Evolutionary conservation across 805 yeast genomes (phyloP), one percentile per base, ranked within the genome.

Genomic region (Spathaspora passalidarum): DNA sequence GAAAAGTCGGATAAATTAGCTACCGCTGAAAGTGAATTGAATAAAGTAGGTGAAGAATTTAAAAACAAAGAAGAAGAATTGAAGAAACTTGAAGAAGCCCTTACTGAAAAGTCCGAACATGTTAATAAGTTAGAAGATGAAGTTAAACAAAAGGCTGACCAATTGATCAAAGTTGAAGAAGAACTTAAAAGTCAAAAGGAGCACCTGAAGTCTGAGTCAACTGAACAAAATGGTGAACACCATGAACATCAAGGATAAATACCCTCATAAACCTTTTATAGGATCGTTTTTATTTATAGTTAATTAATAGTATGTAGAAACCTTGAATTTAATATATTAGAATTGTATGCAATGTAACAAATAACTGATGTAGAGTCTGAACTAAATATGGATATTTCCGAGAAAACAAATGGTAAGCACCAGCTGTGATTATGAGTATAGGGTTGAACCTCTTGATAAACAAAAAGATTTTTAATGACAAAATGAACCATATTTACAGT

Each of bases 141-240:
- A 32, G 35, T 29, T n/a, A 14, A 40, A 21, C 36, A 34, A 10
- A 40, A 45, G n/a, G 23, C 44, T 20, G 21, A 40, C n/a, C 21
- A 34, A 10, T 23, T 42, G 10, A 34, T 34, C 25, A 36, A 20
- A 36, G 38, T 36, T 36, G 23, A 36, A 20, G 38, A 5, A 3
- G 38, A 36, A 20, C 22, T 36, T 3, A 36, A 20, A 8, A 36
- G 22, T 19, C 14, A 11, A 17, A 20, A 36, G 14, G 38, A 20
- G 4, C 38, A 36, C 13, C 14, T 22, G 14, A 36, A 36, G 38
- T 8, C 14, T 10, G 5, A 10, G 10, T 13, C 38, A 18, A 18
- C 18, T 10, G n/a, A 17, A 16, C 38, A 34, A n/a, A 26, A 34
- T 34, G 38, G 21, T 19, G 38, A 34, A 17, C 38, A 34, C 17